phyloP scores from a whole-genome alignment of 202 grass and related monocot species.

The Miscanthus sacchariflorus region DNA sequence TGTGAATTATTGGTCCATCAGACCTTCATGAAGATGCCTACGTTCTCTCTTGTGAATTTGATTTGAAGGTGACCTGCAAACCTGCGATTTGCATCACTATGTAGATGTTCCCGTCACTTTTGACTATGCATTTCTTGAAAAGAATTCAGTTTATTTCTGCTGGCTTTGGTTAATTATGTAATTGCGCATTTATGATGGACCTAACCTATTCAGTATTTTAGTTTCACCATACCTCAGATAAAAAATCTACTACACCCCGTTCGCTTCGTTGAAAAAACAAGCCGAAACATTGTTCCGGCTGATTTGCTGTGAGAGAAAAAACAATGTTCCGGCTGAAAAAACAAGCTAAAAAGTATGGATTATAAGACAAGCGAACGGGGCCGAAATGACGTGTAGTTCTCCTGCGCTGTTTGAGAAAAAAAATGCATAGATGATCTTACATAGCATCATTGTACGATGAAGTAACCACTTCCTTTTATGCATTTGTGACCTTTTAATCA shows the following conservation, averaged over 20 bases:
- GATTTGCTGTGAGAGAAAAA: no score
- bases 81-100: neutral
- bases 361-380: no score
- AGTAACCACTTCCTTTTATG: neutral
- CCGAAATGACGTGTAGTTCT: no score
- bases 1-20: neutral
- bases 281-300: no score
- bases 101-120: neutral
- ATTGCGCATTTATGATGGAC: neutral
- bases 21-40: neutral
- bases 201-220: neutral
- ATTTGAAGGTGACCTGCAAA: neutral
- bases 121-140: neutral
- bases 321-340: no score
- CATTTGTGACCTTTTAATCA: neutral
- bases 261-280: no score
- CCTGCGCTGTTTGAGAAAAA: no score
- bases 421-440: neutral
- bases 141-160: neutral
- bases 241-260: neutral
- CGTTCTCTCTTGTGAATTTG: neutral
- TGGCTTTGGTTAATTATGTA: neutral
- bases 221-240: neutral
- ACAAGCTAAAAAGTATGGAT: no score
- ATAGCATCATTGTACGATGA: neutral